These are phyloP conservation scores for Malus asiatica DNA, from an alignment of 306 rosid genomes.

Conservation along the genomic window DNA sequence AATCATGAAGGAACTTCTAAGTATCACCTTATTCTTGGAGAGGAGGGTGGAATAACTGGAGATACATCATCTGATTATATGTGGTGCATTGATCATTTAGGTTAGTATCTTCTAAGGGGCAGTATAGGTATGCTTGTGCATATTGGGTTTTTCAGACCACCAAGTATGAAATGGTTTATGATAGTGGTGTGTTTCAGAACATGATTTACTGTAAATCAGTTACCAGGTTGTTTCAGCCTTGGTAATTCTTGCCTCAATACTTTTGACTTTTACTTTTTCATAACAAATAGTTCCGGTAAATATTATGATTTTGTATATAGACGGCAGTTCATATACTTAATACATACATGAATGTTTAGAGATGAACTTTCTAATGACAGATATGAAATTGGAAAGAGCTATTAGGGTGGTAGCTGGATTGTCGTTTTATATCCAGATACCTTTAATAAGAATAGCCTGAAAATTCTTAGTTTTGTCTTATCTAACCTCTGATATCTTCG, in stretches of 20 bases:
- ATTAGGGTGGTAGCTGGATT: neutral
- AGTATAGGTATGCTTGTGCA: neutral
- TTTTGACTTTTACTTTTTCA: neutral
- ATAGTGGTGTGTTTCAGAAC: neutral
- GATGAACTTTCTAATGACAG: neutral
- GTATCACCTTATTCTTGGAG: too few relatives aligned
- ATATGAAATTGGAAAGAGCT: neutral
- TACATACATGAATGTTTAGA: neutral
- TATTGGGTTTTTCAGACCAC: neutral
- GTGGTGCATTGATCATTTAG: too few relatives aligned
- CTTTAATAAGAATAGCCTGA: neutral
- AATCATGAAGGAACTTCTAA: conserved; percentile 31
- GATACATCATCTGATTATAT: too few relatives aligned
- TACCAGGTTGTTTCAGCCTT: neutral
- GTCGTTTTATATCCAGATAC: neutral
- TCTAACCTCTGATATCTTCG: conserved; percentile 25
- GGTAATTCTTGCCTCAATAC: neutral
- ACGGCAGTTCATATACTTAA: too few relatives aligned
- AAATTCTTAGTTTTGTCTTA: conserved; percentile 1
- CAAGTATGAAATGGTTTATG: neutral
- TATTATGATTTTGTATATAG: neutral
- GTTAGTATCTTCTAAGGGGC: neutral
- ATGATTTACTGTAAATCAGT: neutral
- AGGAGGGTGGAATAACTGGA: too few relatives aligned
- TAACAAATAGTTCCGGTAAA: neutral